A percentile compares a stretch with the other conserved stretches of the same genome.
Conservation (phyloP, 2,329 filamentous ascomycete genomes). For the Fusarium sacchari region DNA sequence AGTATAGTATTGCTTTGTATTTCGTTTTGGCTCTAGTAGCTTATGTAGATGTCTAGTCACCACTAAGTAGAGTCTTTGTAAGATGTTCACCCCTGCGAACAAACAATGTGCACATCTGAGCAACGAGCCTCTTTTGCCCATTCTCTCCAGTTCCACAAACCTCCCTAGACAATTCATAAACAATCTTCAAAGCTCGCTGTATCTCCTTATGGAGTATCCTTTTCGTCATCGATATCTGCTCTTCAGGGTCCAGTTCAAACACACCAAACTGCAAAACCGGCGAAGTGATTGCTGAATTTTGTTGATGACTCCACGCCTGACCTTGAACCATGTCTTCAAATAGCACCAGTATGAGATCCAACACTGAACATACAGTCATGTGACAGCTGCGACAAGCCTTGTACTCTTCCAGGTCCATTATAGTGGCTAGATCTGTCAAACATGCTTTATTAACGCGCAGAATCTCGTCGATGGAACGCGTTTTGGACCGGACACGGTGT, state of each 20-base stretch:
- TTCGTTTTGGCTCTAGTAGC: background rate
- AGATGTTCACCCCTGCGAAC: background rate
- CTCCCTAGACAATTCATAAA: background rate
- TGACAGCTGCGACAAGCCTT: background rate
- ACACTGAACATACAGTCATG: background rate
- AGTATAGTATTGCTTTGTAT: background rate
- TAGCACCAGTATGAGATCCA: background rate
- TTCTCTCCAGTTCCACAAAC: background rate
- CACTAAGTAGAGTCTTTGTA: background rate
- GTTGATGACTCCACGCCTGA: background rate
- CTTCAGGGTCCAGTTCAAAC: background rate
- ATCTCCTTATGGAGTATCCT: background rate
- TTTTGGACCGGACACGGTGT: background rate
- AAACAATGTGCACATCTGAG: background rate
- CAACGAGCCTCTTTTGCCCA: background rate
- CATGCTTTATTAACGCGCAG: background rate
- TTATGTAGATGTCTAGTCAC: accelerated
- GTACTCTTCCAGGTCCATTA: background rate
- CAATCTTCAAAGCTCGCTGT: background rate
- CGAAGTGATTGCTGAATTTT: background rate
- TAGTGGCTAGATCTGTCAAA: background rate
- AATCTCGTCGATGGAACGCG: background rate
- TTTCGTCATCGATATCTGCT: background rate
- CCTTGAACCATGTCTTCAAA: background rate
- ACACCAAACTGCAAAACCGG: background rate